Evolutionary conservation across 176 grass and related monocot species (phyloP), one percentile per base, ranked within the genome.

Genomic region (Alopecurus myosuroides): DNA sequence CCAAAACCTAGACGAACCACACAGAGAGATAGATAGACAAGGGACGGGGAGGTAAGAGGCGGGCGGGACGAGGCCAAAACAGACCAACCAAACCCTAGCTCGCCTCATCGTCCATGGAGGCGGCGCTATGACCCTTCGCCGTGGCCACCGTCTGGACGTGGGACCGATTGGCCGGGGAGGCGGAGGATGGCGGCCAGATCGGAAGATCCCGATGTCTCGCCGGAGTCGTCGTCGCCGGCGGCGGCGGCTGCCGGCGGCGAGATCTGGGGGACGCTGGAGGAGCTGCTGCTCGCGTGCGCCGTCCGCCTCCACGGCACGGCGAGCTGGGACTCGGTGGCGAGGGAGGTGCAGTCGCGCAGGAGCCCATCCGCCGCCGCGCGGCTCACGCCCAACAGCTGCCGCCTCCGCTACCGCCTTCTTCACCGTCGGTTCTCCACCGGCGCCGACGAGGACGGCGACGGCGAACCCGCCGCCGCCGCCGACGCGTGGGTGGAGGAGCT

Each of bases 251-350:
- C 28, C 74, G 74, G 66, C 75, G 82, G 58, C 56, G 92, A 95
- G 93, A 92, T 98, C 95, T 98, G 93, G 95, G 91, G 89, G 12
- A 95, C 95, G 36, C 81, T 86, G 82, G 96, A 98, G 87, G 96
- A 98, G 67, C 89, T 98, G 4, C 88, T 98, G 72, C 89, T 95
- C 48, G 89, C 89, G 12, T 90, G 78, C 61, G 87, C 95, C 71
- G 87, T 98, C 29, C 67, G 49, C 65, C 93, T 89, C 52, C 95
- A 98, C 73, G 95, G 89, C 39, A 90, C 89, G 42, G 66, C 55
- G 53, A 89, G 89, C 76, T 95, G 93, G 95, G 95, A 98, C 53
- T 77, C 69, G 22, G 90, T 98, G n/a, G 90, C 92, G 53, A 65
- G 45, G 79, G 96, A 95, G 93, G 76, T 98, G 30, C 89, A 84